Percentiles rank a stretch among this genome's conserved stretches.
These are phyloP conservation scores for Lachnellula hyalina DNA, from an alignment of 2,329 filamentous ascomycete species.

Conservation along the genomic window DNA sequence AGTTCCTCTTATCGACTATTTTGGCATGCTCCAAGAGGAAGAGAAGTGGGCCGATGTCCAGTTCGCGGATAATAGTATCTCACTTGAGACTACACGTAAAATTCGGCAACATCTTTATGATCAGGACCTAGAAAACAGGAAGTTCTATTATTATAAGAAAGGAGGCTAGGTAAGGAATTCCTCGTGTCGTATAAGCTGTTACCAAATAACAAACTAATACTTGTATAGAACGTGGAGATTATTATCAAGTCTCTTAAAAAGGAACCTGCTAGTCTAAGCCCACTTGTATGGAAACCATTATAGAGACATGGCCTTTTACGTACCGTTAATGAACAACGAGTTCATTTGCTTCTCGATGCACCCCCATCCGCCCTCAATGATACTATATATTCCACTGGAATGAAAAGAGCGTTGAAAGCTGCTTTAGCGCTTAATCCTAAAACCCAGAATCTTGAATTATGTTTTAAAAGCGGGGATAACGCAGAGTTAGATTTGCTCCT, in stretches of 20 bases:
- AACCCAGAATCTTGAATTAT: slow-evolving; percentile 8
- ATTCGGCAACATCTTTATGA: slow-evolving; percentile 13
- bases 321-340: neutral
- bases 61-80: slow-evolving; percentile 3
- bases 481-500: slow-evolving; percentile 14
- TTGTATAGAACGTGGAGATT: neutral
- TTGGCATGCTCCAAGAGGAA: slow-evolving; percentile 13
- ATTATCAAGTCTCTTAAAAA: slow-evolving; percentile 1
- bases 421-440: slow-evolving; percentile 7
- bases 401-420: slow-evolving; percentile 10
- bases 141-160: neutral
- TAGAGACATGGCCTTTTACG: neutral
- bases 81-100: neutral
- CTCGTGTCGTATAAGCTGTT: too few species aligned
- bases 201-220: neutral
- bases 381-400: slow-evolving; percentile 9
- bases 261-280: neutral
- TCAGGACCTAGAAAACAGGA: neutral
- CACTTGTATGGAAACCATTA: neutral
- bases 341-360: slow-evolving; percentile 11
- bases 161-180: neutral
- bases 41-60: slow-evolving; percentile 9
- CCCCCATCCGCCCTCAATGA: neutral
- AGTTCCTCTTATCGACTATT: slow-evolving; percentile 7
- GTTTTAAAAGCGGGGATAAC: slow-evolving; percentile 13